These are phyloP conservation scores for Astrothelium subdiscretum DNA, from an alignment of 495 filamentous ascomycete genomes.

Conservation along the genomic window DNA sequence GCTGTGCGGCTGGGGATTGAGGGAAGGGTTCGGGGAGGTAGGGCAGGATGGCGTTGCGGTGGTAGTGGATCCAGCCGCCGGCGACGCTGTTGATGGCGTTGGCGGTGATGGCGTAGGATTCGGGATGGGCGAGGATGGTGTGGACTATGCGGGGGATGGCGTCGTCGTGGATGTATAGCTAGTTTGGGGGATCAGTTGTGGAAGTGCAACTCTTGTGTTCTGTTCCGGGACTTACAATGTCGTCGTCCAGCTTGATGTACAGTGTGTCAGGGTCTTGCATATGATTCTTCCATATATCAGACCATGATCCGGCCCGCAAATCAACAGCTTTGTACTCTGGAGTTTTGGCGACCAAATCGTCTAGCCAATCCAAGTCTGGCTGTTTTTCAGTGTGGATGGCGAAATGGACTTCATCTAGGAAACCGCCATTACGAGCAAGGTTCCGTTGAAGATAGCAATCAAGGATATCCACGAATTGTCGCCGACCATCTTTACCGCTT, in stretches of 20 bases:
- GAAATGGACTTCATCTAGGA: constrained; percentile 43
- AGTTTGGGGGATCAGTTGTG: neutral
- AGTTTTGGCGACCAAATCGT: constrained; percentile 17
- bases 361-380: constrained; percentile 36
- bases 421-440: constrained; percentile 38
- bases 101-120: constrained; percentile 38
- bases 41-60: constrained; percentile 33
- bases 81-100: constrained; percentile 41
- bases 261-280: constrained; percentile 19
- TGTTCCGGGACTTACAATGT: constrained; percentile 25
- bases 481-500: neutral
- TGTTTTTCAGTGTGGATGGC: constrained; percentile 37
- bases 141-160: constrained; percentile 42
- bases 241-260: constrained; percentile 47
- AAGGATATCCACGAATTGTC: neutral
- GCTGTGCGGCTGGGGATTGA: constrained; percentile 6
- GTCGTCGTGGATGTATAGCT: constrained; percentile 37
- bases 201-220: neutral
- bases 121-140: constrained; percentile 38
- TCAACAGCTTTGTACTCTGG: neutral
- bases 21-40: constrained; percentile 34
- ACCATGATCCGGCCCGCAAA: neutral
- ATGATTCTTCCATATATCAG: constrained; percentile 24
- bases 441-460: constrained; percentile 26
- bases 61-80: constrained; percentile 36